Percentiles rank a stretch among this genome's conserved stretches.
Evolutionary conservation across 495 filamentous ascomycete genomes (phyloP).

Genomic region (Trichocladium uniseriatum): DNA sequence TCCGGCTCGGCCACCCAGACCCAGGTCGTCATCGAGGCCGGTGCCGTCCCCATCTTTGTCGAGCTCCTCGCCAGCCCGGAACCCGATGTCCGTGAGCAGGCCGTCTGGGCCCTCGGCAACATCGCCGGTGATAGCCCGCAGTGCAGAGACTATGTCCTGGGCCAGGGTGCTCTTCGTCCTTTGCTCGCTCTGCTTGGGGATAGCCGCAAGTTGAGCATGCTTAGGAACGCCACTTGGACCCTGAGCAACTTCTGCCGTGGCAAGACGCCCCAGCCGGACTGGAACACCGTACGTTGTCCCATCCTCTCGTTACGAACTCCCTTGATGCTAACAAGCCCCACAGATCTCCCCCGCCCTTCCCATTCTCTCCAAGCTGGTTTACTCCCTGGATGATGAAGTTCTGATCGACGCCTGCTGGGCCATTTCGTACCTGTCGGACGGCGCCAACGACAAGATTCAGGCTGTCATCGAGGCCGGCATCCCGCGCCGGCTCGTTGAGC

Average conservation of each 20-base stretch:
- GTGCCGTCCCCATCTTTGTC: conserved; percentile 97
- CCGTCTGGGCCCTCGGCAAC: conserved; percentile 97
- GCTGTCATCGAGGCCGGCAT: conserved; percentile 98
- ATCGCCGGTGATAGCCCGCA: conserved; percentile 97
- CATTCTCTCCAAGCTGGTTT: conserved; percentile 92
- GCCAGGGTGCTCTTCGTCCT: conserved; percentile 80
- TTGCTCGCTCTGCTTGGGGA: conserved; percentile 84
- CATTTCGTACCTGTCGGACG: conserved; percentile 98
- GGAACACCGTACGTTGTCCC: conserved; percentile 69
- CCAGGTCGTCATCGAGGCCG: conserved; percentile 96
- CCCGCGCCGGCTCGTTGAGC: conserved; percentile 90
- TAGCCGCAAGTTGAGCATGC: conserved; percentile 98
- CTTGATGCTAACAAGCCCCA: conserved; percentile 15
- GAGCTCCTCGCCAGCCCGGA: conserved; percentile 92
- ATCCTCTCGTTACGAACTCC: conserved; percentile 1
- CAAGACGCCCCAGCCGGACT: conserved; percentile 98
- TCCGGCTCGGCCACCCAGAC: conserved; percentile 96
- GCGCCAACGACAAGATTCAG: conserved; percentile 98
- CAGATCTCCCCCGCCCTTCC: conserved; percentile 95
- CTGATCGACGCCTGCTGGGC: conserved; percentile 99
- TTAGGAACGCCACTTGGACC: conserved; percentile 98
- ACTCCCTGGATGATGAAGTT: conserved; percentile 97
- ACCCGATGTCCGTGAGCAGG: conserved; percentile 96
- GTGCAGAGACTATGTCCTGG: conserved; percentile 92
- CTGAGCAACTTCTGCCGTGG: conserved; percentile 99